These are phyloP conservation scores for Saposhnikovia divaricata DNA, from an alignment of 129 eudicot species.

Conservation along the genomic window DNA sequence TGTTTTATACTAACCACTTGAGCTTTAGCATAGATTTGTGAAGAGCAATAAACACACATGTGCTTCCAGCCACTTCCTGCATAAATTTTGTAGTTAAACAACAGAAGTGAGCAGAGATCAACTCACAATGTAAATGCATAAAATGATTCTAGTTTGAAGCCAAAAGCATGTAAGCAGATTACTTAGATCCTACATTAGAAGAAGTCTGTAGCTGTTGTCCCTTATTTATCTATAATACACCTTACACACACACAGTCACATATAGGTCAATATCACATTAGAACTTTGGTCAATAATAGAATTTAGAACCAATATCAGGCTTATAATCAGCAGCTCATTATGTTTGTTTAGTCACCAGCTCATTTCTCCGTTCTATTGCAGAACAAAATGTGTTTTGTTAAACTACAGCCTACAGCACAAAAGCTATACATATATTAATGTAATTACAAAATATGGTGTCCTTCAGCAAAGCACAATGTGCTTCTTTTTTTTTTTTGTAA, in stretches of 20 bases:
- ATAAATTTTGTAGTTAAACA: slow-evolving; percentile 11
- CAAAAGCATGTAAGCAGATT: background rate
- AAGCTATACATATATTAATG: no score
- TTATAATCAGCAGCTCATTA: background rate
- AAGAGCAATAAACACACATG: slow-evolving; percentile 75
- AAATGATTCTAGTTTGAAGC: background rate
- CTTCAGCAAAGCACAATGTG: no score
- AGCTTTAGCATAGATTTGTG: slow-evolving; percentile 87
- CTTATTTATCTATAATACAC: background rate
- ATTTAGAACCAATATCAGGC: background rate
- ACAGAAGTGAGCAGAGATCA: background rate
- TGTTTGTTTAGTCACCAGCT: slow-evolving; percentile 1
- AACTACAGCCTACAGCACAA: no score
- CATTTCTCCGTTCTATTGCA: background rate
- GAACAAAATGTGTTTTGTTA: background rate
- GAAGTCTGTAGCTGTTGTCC: background rate
- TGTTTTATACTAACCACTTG: slow-evolving; percentile 50
- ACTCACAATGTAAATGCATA: background rate
- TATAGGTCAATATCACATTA: background rate
- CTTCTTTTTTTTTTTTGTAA: no score
- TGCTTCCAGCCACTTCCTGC: slow-evolving; percentile 92
- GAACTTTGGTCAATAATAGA: background rate
- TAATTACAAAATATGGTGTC: no score
- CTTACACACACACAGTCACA: background rate
- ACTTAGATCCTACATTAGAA: background rate